Evolutionary conservation across 306 rosid species (phyloP).

Genomic region (Luffa acutangula): DNA sequence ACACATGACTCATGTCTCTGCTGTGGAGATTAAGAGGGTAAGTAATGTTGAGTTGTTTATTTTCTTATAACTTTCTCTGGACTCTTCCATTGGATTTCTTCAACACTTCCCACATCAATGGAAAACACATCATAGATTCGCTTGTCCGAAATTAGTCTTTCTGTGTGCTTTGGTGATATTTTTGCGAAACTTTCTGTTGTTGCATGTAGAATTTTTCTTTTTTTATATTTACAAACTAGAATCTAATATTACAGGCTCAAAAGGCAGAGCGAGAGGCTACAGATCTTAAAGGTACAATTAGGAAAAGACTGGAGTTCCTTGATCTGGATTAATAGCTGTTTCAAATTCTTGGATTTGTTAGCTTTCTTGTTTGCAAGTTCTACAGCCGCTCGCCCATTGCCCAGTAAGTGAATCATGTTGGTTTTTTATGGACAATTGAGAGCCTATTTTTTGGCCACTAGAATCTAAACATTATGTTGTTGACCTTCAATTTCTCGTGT

Average conservation of each 20-base stretch:
- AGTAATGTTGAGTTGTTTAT: background rate
- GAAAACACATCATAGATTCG: background rate
- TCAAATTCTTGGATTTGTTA: conserved; percentile 9
- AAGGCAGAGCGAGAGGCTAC: conserved; percentile 79
- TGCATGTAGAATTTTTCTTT: background rate
- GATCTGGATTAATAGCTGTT: conserved; percentile 46
- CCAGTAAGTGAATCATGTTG: conserved; percentile 4
- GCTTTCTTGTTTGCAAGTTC: conserved; percentile 37
- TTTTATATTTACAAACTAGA: background rate
- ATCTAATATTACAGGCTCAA: conserved; percentile 52
- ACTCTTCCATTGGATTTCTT: background rate
- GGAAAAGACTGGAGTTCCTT: conserved; percentile 90
- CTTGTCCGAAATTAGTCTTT: background rate
- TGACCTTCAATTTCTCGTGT: conserved; percentile 29
- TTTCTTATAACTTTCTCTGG: background rate
- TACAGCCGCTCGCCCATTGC: conserved; percentile 27
- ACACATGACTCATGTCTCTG: conserved; percentile 72
- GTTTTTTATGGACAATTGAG: conserved; percentile 16
- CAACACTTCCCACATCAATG: background rate
- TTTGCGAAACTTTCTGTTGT: background rate
- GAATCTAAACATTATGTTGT: conserved; percentile 9
- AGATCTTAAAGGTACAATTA: conserved; percentile 88
- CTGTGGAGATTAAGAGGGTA: conserved; percentile 76
- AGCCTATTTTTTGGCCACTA: conserved; percentile 14
- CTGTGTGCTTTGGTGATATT: background rate